Conservation (phyloP, 2,329 filamentous ascomycete species). For the Xylariaceae sp. region DNA sequence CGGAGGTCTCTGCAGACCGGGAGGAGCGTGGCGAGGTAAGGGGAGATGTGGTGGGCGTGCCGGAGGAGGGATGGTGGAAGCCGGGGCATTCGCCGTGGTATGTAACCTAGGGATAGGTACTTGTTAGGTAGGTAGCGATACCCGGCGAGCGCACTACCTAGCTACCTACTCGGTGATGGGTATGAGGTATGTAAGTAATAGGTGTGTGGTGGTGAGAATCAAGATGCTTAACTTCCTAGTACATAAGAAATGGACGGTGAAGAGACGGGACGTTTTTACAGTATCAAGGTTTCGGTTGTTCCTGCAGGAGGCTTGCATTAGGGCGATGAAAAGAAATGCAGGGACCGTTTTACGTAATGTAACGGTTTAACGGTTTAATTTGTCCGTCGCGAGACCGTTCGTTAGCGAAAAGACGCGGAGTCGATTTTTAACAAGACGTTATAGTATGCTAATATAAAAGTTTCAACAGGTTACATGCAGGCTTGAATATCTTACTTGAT, state of each 20-base stretch:
- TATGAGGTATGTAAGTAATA: not conserved
- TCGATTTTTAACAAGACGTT: not conserved
- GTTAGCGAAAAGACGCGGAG: not conserved
- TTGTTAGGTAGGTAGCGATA: not conserved
- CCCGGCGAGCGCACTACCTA: not conserved
- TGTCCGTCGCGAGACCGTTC: not conserved
- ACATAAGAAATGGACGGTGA: not conserved
- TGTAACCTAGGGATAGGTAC: too few relatives aligned
- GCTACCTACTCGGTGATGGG: too few relatives aligned
- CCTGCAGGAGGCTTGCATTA: not conserved
- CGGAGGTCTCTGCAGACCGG: conserved; percentile 63
- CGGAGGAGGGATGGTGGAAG: conserved; percentile 61
- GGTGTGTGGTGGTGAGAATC: not conserved
- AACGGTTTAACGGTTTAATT: not conserved
- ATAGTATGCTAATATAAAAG: too few relatives aligned
- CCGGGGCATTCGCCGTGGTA: conserved; percentile 63
- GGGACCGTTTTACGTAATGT: not conserved
- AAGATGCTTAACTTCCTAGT: not conserved
- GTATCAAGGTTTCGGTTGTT: not conserved
- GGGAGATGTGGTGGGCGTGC: conserved; percentile 55
- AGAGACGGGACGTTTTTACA: not conserved
- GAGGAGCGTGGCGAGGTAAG: conserved; percentile 63
- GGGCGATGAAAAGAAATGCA: not conserved
- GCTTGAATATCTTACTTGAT: too few relatives aligned
- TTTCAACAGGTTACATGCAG: too few relatives aligned